Percentiles rank a stretch among this genome's conserved stretches.
phyloP scores from a whole-genome alignment of 106 monocot genomes.

The Amphibolis antarctica region DNA sequence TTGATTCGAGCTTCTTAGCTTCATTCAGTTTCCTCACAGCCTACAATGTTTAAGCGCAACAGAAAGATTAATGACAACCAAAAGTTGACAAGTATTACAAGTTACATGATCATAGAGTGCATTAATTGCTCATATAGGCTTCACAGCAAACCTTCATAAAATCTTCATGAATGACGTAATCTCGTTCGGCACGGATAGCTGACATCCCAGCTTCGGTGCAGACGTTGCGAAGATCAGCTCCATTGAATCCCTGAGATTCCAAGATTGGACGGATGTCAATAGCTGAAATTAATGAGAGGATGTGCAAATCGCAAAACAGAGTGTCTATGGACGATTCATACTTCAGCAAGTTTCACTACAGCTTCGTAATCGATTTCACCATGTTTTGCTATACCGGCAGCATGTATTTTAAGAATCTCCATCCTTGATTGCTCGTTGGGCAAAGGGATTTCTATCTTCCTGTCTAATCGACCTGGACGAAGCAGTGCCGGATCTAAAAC shows the following conservation, averaged over 20 bases:
- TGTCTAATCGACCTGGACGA: conserved; percentile 77
- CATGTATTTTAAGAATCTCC: conserved; percentile 97
- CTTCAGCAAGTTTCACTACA: conserved; percentile 88
- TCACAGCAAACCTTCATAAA: conserved; percentile 73
- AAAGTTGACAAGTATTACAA: background rate
- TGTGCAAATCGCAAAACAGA: background rate
- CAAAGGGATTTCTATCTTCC: conserved; percentile 94
- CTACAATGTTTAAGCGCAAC: conserved; percentile 14
- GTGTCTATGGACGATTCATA: conserved; percentile 7
- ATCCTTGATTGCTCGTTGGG: conserved; percentile 93
- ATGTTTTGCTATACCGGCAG: conserved; percentile 89
- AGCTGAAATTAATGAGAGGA: background rate
- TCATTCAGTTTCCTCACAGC: conserved; percentile 78
- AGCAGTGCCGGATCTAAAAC: conserved; percentile 93
- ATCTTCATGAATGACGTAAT: conserved; percentile 93
- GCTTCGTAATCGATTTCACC: conserved; percentile 95
- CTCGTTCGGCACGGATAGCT: conserved; percentile 91
- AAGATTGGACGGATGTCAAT: background rate
- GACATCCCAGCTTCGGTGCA: conserved; percentile 98
- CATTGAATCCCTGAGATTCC: conserved; percentile 70
- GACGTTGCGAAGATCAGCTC: conserved; percentile 92
- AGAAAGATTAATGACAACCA: background rate
- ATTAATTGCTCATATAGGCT: background rate
- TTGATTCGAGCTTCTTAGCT: conserved; percentile 81
- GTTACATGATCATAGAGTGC: background rate